Conservation (phyloP, 805 yeast genomes). For the Candida berthetii region DNA sequence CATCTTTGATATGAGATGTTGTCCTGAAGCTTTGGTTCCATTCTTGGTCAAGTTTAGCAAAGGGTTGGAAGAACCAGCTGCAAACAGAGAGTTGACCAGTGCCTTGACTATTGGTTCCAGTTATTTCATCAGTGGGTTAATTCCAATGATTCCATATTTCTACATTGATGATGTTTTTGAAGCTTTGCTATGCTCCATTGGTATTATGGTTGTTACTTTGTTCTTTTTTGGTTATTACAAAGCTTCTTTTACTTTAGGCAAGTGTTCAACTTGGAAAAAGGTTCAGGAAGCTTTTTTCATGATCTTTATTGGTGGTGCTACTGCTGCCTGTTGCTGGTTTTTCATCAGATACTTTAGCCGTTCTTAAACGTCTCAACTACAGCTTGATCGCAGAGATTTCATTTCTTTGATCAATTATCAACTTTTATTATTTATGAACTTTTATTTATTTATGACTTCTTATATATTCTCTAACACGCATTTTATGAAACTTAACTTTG, state of each 20-base stretch:
- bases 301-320: too few species aligned
- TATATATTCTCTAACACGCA: too few species aligned
- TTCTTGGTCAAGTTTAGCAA: constrained; percentile 83
- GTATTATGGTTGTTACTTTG: constrained; percentile 80
- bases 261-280: too few species aligned
- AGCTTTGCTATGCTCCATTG: constrained; percentile 71
- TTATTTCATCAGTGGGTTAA: constrained; percentile 87
- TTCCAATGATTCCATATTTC: constrained; percentile 88
- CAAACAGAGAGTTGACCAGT: constrained; percentile 79
- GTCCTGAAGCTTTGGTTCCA: constrained; percentile 75
- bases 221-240: constrained; percentile 84
- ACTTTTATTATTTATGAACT: too few species aligned
- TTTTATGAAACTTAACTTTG: too few species aligned
- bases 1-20: constrained; percentile 69
- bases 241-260: constrained; percentile 77
- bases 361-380: too few species aligned
- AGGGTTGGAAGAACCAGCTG: constrained; percentile 95
- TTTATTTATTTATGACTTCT: too few species aligned
- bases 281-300: too few species aligned
- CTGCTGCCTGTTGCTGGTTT: too few species aligned
- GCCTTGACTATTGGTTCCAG: constrained; percentile 88
- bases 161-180: constrained; percentile 68
- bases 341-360: too few species aligned
- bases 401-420: too few species aligned
- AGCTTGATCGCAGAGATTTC: too few species aligned